A percentile compares a stretch with the other conserved stretches of the same genome.
These are phyloP conservation scores for Cladosporium colombiae DNA, from an alignment of 2,329 filamentous ascomycete genomes.

Conservation along the genomic window DNA sequence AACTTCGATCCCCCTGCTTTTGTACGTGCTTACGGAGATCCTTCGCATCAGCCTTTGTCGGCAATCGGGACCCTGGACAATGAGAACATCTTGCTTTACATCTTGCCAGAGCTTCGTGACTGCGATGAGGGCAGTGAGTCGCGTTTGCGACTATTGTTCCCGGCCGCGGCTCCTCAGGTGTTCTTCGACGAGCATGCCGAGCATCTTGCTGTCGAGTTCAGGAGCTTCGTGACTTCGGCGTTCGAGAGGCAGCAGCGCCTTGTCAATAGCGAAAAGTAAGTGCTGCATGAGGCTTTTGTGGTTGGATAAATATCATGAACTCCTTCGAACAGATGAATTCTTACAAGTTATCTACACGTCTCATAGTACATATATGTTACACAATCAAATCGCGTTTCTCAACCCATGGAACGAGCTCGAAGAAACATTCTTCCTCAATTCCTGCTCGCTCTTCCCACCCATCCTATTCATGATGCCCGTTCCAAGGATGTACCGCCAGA, in stretches of 20 bases:
- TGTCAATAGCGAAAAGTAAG: neutral
- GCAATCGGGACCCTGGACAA: neutral
- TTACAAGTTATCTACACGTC: neutral
- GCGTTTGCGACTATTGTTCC: neutral
- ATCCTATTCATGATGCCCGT: conserved; percentile 28
- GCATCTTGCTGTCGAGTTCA: neutral
- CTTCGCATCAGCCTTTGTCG: neutral
- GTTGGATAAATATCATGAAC: no score
- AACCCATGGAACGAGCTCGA: conserved; percentile 15
- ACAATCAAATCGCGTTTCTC: neutral
- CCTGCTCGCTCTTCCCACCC: conserved; percentile 21
- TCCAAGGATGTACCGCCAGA: conserved; percentile 31
- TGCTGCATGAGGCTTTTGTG: neutral
- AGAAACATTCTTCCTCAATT: conserved; percentile 6
- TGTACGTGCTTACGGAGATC: neutral
- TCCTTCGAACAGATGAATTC: no score
- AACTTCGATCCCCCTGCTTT: neutral
- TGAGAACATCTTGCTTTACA: neutral
- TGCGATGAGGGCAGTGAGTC: neutral
- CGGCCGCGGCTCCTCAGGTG: neutral
- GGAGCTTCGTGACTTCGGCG: neutral
- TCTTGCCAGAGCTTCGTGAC: neutral
- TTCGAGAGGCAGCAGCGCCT: neutral
- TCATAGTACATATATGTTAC: neutral
- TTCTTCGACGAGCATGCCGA: neutral